Evolutionary conservation across 2,329 filamentous ascomycete genomes (phyloP), one percentile per base, ranked within the genome.

Genomic region (Epichloe coenophiala): DNA sequence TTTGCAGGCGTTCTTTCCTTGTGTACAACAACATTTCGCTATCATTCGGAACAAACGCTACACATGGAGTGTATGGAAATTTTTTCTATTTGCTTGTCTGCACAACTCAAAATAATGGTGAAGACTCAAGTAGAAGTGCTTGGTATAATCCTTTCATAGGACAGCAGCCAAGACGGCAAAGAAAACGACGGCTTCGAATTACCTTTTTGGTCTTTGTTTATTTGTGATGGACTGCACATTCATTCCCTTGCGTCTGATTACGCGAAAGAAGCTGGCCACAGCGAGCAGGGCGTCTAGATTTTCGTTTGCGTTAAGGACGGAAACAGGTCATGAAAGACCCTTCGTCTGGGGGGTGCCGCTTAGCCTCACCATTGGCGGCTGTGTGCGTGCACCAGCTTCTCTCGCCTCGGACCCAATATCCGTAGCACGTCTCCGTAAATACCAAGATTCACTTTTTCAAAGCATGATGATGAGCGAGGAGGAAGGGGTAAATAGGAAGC

Each of bases 201-300:
- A 39, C 40, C 17, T 8, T 21, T 17, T 39, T 15, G 33, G 23
- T 45, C 21, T 17, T 17, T 44, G 12, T 23, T 0, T 4, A 21
- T 42, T 9, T 19, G 37, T 44, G 37, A 27, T 33, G 40, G 17
- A 27, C 37, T 44, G 41, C n/a, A 35, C 33, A 38, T 15, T 44
- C 39, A 38, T 19, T 44, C 39, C 33, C 40, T 31, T 39, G 21
- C 21, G 17, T 19, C 33, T 49, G 21, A 37, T 49, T 49, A 31
- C 17, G 23, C 27, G 40, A 19, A 39, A 8, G 23, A 35, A 42
- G 27, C 15, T 21, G 17, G 50, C 45, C 58, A 60, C 58, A 60
- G 57, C 55, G 59, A 52, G 50, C 53, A 59, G 59, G 45, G 35
- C 33, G 9, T 46, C 45, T 38, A 21, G 17, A 19, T 15, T 38